Conservation (phyloP, 805 yeast genomes). For the Wickerhamiella bombiphila region DNA sequence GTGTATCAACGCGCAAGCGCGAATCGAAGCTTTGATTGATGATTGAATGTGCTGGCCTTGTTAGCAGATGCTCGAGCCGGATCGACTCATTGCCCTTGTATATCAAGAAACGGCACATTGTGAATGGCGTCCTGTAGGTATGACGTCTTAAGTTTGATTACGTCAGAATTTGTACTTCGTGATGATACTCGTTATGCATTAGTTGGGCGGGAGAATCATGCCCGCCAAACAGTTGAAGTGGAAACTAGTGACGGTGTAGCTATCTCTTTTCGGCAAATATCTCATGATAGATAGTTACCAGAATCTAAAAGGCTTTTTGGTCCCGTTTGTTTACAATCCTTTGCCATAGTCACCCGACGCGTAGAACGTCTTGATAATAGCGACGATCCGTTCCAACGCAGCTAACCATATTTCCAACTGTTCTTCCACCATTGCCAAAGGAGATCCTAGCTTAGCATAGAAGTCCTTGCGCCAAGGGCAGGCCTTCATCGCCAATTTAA, state of each 20-base stretch:
- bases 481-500: conserved; percentile 88
- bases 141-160: background rate
- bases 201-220: no score
- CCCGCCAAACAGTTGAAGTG: no score
- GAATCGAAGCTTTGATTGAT: conserved; percentile 93
- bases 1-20: conserved; percentile 66
- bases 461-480: conserved; percentile 84
- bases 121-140: background rate
- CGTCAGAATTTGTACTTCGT: no score
- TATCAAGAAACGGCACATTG: conserved; percentile 85
- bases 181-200: no score
- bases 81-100: conserved; percentile 86
- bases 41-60: conserved; percentile 93
- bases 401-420: conserved; percentile 62
- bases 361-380: conserved; percentile 58
- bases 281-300: no score
- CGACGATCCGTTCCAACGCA: conserved; percentile 62
- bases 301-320: no score
- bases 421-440: conserved; percentile 37
- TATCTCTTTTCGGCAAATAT: no score
- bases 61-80: conserved; percentile 67
- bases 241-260: no score
- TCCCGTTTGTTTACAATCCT: no score
- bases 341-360: conserved; percentile 75
- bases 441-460: conserved; percentile 61